Percentiles rank a stretch among this genome's conserved stretches.
Evolutionary conservation across 1,284 basidiomycete species (phyloP).

Genomic region (Ceratobasidium sp.): DNA sequence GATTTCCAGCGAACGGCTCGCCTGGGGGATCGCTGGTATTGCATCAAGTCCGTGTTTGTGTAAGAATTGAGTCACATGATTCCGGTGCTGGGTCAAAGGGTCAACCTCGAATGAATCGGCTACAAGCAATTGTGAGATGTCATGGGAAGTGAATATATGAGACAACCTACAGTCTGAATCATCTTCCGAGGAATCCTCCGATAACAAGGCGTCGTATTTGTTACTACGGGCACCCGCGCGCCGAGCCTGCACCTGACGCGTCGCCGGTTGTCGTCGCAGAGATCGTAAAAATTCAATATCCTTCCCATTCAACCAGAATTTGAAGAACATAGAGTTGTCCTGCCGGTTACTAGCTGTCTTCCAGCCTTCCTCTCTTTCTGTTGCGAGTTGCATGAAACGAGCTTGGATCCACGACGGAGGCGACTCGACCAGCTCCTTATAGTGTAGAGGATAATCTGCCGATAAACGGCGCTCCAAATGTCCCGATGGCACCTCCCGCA

Average conservation of each 20-base stretch:
- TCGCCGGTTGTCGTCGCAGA: background rate
- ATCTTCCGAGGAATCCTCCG: no score
- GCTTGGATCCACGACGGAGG: slow-evolving; percentile 63
- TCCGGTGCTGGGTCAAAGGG: slow-evolving; percentile 13
- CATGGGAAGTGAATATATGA: no score
- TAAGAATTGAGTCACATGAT: background rate
- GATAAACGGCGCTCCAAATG: slow-evolving; percentile 61
- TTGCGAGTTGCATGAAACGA: slow-evolving; percentile 26
- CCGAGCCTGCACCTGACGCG: no score
- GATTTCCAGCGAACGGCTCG: slow-evolving; percentile 23
- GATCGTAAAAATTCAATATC: slow-evolving; percentile 40
- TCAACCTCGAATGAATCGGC: no score
- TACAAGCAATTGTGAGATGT: no score
- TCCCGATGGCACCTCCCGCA: slow-evolving; percentile 58
- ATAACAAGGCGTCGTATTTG: no score
- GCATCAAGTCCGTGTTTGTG: slow-evolving; percentile 1
- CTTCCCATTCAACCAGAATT: slow-evolving; percentile 29
- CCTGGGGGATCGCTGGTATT: slow-evolving; percentile 25
- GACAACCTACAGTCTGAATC: no score
- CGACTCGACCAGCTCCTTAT: slow-evolving; percentile 55
- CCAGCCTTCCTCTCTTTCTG: slow-evolving; percentile 40
- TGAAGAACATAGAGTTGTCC: background rate
- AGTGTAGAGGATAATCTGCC: slow-evolving; percentile 62
- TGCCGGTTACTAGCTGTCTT: slow-evolving; percentile 20
- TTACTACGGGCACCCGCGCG: no score